A percentile compares a stretch with the other conserved stretches of the same genome.
Conservation (phyloP, 441 rosid species). For the Populus hybrid region DNA sequence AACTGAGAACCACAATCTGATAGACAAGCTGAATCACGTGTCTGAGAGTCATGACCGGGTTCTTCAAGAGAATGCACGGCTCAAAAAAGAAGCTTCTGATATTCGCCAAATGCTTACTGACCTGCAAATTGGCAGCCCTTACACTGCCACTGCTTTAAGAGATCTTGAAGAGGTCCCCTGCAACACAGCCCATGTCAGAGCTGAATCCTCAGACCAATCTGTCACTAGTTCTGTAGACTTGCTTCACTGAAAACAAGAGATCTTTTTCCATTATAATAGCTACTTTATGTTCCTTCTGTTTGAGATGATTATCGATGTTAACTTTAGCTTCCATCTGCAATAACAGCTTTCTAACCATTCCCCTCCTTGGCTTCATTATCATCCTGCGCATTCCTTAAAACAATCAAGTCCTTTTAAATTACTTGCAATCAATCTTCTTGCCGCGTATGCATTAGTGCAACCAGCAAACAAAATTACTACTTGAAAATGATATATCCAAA, state of each 20-base stretch:
- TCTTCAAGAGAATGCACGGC: constrained; percentile 62
- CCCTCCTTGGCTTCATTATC: neutral
- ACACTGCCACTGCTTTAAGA: constrained; percentile 26
- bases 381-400: neutral
- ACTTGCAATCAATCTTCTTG: neutral
- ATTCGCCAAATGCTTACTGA: constrained; percentile 64
- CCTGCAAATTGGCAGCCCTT: constrained; percentile 50
- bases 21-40: constrained; percentile 60
- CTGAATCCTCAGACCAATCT: constrained; percentile 40
- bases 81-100: constrained; percentile 77
- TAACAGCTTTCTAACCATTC: neutral
- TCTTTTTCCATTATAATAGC: constrained; percentile 13
- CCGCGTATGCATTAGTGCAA: neutral
- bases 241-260: constrained; percentile 27
- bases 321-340: neutral
- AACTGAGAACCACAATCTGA: constrained; percentile 49
- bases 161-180: constrained; percentile 47
- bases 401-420: neutral
- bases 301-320: neutral
- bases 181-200: constrained; percentile 39
- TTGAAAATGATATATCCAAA: neutral
- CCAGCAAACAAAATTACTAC: neutral
- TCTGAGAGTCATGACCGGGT: constrained; percentile 45
- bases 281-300: constrained; percentile 10
- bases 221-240: constrained; percentile 39